Conservation (phyloP, 177 flowering plant species). For the Vitis hybrid region DNA sequence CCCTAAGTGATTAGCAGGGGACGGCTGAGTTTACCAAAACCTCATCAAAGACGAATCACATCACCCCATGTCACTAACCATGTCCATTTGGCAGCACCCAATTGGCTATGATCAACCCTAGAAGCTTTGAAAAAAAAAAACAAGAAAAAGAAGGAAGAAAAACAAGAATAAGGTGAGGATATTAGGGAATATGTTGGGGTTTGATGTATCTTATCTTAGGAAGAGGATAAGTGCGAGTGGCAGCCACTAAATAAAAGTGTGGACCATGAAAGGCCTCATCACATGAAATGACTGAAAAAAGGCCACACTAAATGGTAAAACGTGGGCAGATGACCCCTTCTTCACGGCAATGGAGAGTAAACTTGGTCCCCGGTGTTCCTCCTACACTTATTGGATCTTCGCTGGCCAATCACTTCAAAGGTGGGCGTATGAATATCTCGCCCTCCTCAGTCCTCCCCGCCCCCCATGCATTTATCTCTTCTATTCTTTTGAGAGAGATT, state of each 20-base stretch:
- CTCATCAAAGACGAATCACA: neutral
- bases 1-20: too few relatives aligned
- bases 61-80: neutral
- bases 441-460: neutral
- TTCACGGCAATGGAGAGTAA: neutral
- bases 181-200: too few relatives aligned
- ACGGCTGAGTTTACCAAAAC: too few relatives aligned
- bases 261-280: conserved; percentile 19
- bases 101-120: neutral
- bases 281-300: conserved; percentile 14
- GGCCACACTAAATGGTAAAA: neutral
- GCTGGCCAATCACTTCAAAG: conserved; percentile 20
- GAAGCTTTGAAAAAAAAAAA: too few relatives aligned
- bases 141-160: too few relatives aligned
- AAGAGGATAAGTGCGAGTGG: conserved; percentile 3
- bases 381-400: conserved; percentile 9
- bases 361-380: conserved; percentile 13
- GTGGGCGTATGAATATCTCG: conserved; percentile 5
- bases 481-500: too few relatives aligned
- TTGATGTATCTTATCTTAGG: neutral
- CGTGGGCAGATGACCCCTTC: conserved; percentile 1
- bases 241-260: conserved; percentile 13
- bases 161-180: neutral
- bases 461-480: too few relatives aligned
- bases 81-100: neutral